These are phyloP conservation scores for Limnanthes douglasii DNA, from an alignment of 345 rosid species.

Conservation along the genomic window DNA sequence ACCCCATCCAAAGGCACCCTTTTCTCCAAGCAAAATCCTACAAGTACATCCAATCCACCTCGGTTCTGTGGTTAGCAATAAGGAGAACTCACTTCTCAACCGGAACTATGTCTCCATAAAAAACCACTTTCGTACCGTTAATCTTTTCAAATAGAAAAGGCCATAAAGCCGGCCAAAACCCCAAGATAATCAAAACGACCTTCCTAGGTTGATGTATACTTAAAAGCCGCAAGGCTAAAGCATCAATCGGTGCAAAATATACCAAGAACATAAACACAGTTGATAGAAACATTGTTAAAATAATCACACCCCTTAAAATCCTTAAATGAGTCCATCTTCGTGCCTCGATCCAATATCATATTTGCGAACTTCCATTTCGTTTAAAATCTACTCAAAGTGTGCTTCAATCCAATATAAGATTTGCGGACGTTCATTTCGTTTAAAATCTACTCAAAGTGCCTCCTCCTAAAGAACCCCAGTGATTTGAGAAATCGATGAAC, in stretches of 20 bases:
- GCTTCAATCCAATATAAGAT: too few species aligned
- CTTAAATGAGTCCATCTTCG: slow-evolving; percentile 47
- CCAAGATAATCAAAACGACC: slow-evolving; percentile 37
- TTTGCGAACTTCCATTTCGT: too few species aligned
- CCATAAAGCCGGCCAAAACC: slow-evolving; percentile 69
- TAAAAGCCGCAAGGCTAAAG: slow-evolving; percentile 25
- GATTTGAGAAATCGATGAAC: too few species aligned
- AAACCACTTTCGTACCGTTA: slow-evolving; percentile 49
- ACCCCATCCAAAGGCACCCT: slow-evolving; percentile 79
- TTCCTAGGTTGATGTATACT: slow-evolving; percentile 42
- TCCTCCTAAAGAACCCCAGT: too few species aligned
- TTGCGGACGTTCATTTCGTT: too few species aligned
- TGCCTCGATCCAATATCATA: too few species aligned
- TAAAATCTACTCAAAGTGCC: too few species aligned
- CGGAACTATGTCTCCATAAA: slow-evolving; percentile 51
- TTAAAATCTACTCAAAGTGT: too few species aligned
- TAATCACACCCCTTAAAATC: slow-evolving; percentile 45
- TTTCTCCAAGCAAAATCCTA: slow-evolving; percentile 76
- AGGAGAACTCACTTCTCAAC: slow-evolving; percentile 42
- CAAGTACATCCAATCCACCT: slow-evolving; percentile 88
- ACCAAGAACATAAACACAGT: slow-evolving; percentile 56
- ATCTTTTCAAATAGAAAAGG: slow-evolving; percentile 72
- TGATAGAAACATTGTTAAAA: slow-evolving; percentile 43
- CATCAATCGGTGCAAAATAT: slow-evolving; percentile 36
- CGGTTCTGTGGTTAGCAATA: slow-evolving; percentile 79